phyloP scores from a whole-genome alignment of 176 grass and related monocot genomes.

The Oryza meridionalis region DNA sequence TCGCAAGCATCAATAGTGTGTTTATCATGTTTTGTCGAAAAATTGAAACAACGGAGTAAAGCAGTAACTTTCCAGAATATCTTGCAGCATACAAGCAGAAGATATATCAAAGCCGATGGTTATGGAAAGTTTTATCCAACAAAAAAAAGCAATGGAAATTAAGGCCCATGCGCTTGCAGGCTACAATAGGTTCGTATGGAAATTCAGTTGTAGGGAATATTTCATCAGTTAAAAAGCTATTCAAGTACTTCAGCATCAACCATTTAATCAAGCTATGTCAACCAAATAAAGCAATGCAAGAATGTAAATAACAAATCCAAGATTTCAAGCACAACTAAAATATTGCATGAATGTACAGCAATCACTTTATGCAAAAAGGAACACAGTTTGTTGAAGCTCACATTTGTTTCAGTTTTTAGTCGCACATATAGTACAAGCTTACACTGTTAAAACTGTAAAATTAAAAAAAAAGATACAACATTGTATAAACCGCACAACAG shows the following conservation, averaged over 20 bases:
- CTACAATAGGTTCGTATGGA: not conserved
- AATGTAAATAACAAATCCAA: not conserved
- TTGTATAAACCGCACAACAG: not conserved
- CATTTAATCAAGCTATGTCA: not conserved
- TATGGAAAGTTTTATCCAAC: not conserved
- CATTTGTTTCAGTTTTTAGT: not conserved
- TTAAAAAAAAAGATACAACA: not conserved
- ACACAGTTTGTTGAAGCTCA: not conserved
- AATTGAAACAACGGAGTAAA: not conserved
- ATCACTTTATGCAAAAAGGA: not conserved
- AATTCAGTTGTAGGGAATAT: constrained; percentile 12
- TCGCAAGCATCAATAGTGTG: not conserved
- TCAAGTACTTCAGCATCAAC: not conserved
- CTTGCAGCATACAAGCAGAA: not conserved
- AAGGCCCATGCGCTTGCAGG: not conserved
- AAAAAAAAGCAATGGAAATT: not conserved
- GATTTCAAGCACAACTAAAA: not conserved
- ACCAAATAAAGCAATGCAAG: not conserved
- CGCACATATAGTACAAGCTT: not conserved
- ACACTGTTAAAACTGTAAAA: not conserved
- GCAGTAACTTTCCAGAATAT: not conserved
- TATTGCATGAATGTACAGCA: not conserved
- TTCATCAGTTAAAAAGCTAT: not conserved
- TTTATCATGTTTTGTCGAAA: not conserved
- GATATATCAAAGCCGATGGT: not conserved